These are phyloP conservation scores for Exophiala dermatitidis DNA, from an alignment of 2,329 filamentous ascomycete species.

Conservation along the genomic window DNA sequence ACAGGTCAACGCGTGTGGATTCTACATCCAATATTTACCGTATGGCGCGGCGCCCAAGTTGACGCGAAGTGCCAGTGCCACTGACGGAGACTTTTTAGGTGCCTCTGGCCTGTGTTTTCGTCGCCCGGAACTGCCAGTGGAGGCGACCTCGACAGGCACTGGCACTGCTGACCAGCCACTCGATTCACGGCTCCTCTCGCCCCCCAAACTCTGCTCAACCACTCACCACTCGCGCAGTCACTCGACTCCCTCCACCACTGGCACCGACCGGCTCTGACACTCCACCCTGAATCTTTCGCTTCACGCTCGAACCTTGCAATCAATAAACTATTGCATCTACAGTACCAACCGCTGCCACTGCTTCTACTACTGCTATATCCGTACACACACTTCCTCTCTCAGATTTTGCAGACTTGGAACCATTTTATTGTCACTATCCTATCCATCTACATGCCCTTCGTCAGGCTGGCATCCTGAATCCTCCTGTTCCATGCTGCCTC, in stretches of 20 bases:
- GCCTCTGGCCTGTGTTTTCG: too few relatives aligned
- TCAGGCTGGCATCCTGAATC: slow-evolving; percentile 3
- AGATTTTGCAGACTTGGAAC: not conserved
- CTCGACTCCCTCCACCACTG: too few relatives aligned
- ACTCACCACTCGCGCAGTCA: too few relatives aligned
- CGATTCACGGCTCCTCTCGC: not conserved
- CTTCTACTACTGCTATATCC: too few relatives aligned
- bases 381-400: slow-evolving; percentile 1
- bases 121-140: too few relatives aligned
- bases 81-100: too few relatives aligned
- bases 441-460: not conserved
- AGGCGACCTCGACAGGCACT: too few relatives aligned
- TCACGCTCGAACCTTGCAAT: not conserved
- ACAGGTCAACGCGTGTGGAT: not conserved
- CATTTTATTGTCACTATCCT: not conserved
- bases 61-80: too few relatives aligned
- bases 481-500: slow-evolving; percentile 3
- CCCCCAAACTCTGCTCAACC: too few relatives aligned
- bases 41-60: too few relatives aligned
- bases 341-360: too few relatives aligned
- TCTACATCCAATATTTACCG: not conserved
- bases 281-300: not conserved
- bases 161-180: not conserved
- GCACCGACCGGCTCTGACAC: not conserved
- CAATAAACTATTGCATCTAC: too few relatives aligned